Base-by-base conservation (phyloP, 2,329 filamentous ascomycete genomes). In the Trichoderma guizhouense region DNA sequence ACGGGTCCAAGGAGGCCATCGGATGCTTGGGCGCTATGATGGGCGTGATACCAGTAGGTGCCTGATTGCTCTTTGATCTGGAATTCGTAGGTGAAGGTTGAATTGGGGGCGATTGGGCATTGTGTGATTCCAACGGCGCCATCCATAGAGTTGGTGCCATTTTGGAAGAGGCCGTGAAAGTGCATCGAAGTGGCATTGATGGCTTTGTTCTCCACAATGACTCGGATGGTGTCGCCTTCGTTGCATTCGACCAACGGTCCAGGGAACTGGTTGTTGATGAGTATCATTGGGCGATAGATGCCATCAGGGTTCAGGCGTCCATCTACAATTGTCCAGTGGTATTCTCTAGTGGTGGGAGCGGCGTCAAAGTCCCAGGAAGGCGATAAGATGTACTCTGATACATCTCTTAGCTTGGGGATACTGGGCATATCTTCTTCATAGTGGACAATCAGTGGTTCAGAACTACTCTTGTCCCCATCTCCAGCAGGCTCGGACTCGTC, bases 161-260 rank as follows among this genome's bases (percentile, higher is more conserved):
- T 93, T 78, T 94, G 92, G 77, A 89, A 93, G 74, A 95, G 85
- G 18, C 93, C 93, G 75, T 95, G 93, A 79, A 92, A 95, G 78
- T 95, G 93, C 6, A 95, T 84, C 47, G 86, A 88, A 9, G 91
- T 91, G 14, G 86, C 87, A 74, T 94, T 92, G 14, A 84, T 83
- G 0, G 92, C 88, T 26, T 87, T 84, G 76, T 95, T 95, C 75
- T 88, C 82, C 65, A 94, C 84, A 36, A 92, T 88, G 57, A 94
- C 88, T 4, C 93, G 79, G 9, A 96, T 80, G 1, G 86, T 89
- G 76, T 96, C 93, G 24, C 91, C 92, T 74, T 92, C 89, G 74
- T 92, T 93, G 73, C 90, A 89, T 74, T 93, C 88, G 60, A 96
- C 88, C 58, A 92, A 80, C 7, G 93, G 93, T 0, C 93, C 87